Base-by-base conservation (phyloP, 345 rosid species). In the Trapa incisa region DNA sequence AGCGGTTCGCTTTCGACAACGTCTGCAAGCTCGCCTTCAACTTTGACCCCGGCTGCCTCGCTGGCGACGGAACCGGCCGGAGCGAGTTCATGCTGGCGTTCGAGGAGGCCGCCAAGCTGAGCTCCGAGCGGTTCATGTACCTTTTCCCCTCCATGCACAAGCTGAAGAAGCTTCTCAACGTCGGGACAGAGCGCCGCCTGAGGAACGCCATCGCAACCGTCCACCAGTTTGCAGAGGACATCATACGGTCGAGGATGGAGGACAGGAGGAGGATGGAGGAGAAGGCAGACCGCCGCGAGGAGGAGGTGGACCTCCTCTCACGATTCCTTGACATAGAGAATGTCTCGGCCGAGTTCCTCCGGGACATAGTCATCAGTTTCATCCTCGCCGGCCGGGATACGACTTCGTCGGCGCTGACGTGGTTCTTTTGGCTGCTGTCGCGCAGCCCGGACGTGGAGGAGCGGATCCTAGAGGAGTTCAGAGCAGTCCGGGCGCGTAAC, bases 321-420 rank as follows among this genome's bases (percentile, higher is more conserved):
- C 70, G 79, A 45, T 72, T 78, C 57, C 54, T 75, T 29, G 52
- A 73, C 54, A 70, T 15, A 32, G 53, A 69, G 13, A 61, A 60
- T 2, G 60, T 56, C 29, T 73, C 76, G 16, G 37, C 72, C 54
- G 65, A 53, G 65, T 73, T 68, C 54, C 76, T 73, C 50, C 71
- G 76, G 47, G 76, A 73, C 41, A 75, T 83, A 11, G 78, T 79
- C 61, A 77, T 84, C 70, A 84, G 83, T 74, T 84, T 84, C 72
- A 79, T 81, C 65, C 71, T 84, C 6, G 87, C 85, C 0, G 83
- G 87, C 5, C 71, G 83, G 7, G 87, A 84, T 73, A 77, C 83
- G 4, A 83, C 82, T 0, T 79, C 85, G 1, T 72, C 85, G 8
- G 87, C 83, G 10, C 60, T 83, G 43, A 74, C 76, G 22, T 84